A percentile compares a stretch with the other conserved stretches of the same genome.
Conservation (phyloP, 2,329 filamentous ascomycete species). For the Aspergillus terreus region DNA sequence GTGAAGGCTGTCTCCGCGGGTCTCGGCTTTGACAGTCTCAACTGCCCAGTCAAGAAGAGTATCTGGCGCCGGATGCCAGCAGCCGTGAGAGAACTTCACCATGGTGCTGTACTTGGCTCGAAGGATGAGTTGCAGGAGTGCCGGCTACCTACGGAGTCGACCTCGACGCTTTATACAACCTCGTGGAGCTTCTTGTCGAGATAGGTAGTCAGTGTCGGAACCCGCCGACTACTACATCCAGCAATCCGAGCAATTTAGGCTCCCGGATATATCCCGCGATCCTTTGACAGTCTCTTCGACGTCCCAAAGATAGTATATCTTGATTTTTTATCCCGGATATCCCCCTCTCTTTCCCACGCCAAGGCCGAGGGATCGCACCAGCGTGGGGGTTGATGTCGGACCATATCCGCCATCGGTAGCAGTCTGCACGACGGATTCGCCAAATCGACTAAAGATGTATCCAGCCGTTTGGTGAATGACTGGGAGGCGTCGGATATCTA, state of each 20-base stretch:
- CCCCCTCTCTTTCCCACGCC: too few species aligned
- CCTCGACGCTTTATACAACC: too few species aligned
- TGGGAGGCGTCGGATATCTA: not conserved
- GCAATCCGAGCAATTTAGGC: not conserved
- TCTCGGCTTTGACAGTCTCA: constrained; percentile 6
- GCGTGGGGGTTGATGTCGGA: too few species aligned
- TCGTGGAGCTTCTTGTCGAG: not conserved
- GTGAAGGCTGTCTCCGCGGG: constrained; percentile 5
- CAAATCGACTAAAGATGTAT: too few species aligned
- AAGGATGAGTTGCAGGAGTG: not conserved
- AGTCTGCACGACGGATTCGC: too few species aligned
- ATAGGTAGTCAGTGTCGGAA: not conserved
- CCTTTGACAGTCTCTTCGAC: not conserved
- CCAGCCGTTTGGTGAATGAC: too few species aligned
- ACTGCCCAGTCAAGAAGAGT: constrained; percentile 9
- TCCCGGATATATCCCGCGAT: not conserved
- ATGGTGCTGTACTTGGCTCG: not conserved
- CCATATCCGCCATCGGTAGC: too few species aligned
- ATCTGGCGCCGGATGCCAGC: constrained; percentile 9
- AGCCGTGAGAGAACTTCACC: constrained; percentile 8
- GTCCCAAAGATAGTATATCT: too few species aligned
- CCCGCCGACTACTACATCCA: too few species aligned
- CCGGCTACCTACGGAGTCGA: too few species aligned
- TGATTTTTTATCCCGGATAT: too few species aligned
- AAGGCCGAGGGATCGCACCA: too few species aligned